Conservation (phyloP, 257 asterid genomes). For the Nicotiana tabacum region DNA sequence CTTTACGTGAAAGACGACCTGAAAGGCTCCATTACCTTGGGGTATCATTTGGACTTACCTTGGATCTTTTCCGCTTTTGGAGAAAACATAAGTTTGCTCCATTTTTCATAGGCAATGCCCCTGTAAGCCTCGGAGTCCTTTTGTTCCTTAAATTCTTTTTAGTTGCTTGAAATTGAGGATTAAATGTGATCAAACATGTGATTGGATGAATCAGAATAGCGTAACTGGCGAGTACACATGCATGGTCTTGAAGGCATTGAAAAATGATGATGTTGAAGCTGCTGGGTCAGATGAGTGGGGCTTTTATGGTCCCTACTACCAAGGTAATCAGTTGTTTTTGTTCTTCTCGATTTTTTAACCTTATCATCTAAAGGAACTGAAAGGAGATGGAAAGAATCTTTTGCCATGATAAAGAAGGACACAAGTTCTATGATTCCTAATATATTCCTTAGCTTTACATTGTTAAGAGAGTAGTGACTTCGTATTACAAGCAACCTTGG, state of each 20-base stretch:
- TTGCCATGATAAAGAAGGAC: background rate
- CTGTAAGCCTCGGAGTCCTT: slow-evolving; percentile 40
- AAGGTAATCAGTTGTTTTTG: slow-evolving; percentile 33
- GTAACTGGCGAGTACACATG: slow-evolving; percentile 92
- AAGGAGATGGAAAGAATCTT: slow-evolving; percentile 1
- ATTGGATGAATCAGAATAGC: slow-evolving; percentile 42
- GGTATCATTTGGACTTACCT: slow-evolving; percentile 90
- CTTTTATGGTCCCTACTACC: slow-evolving; percentile 63
- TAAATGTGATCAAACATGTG: slow-evolving; percentile 6
- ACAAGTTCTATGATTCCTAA: background rate
- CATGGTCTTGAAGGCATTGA: slow-evolving; percentile 80
- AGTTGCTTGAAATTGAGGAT: slow-evolving; percentile 3
- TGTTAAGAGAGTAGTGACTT: background rate
- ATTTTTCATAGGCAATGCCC: slow-evolving; percentile 64
- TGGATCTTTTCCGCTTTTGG: slow-evolving; percentile 91
- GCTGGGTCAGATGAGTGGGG: slow-evolving; percentile 56
- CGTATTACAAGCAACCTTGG: background rate
- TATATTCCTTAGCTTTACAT: background rate
- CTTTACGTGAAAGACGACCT: slow-evolving; percentile 73
- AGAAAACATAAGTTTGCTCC: slow-evolving; percentile 88
- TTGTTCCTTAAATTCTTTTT: background rate
- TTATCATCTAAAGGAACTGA: background rate
- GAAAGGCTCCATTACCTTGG: slow-evolving; percentile 92
- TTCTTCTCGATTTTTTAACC: background rate
- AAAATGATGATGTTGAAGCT: slow-evolving; percentile 69